These are phyloP conservation scores for Byssoonygena ceratinophila DNA, from an alignment of 2,329 filamentous ascomycete genomes.

Conservation along the genomic window DNA sequence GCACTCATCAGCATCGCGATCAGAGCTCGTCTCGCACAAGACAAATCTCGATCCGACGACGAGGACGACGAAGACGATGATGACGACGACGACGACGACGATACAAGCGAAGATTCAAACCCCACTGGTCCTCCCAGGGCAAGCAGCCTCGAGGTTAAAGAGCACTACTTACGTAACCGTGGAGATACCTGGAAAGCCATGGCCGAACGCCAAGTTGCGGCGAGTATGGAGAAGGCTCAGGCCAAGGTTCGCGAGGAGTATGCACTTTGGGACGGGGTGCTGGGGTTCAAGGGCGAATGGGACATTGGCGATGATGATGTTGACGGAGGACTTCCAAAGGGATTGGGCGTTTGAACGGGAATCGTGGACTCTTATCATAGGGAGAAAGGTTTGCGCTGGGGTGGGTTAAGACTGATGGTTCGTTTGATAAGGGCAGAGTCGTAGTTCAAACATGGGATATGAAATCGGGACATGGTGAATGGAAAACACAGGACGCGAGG, in stretches of 20 bases:
- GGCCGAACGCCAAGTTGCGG: slow-evolving; percentile 18
- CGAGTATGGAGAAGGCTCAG: slow-evolving; percentile 13
- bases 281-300: slow-evolving; percentile 16
- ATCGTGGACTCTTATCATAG: no score
- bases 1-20: slow-evolving; percentile 57
- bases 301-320: slow-evolving; percentile 16
- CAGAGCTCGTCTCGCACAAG: slow-evolving; percentile 20
- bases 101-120: neutral
- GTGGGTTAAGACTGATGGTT: no score
- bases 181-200: slow-evolving; percentile 18
- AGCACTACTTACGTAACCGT: slow-evolving; percentile 5
- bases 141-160: neutral
- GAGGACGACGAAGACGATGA: no score
- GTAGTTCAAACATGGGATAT: no score
- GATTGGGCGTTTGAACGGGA: slow-evolving; percentile 1
- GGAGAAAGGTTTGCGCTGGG: no score
- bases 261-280: slow-evolving; percentile 19
- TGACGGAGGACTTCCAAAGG: slow-evolving; percentile 18
- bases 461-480: no score
- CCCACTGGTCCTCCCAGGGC: neutral
- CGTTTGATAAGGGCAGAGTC: no score
- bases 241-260: slow-evolving; percentile 19
- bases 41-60: neutral
- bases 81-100: neutral
- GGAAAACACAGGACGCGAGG: no score